Base-by-base conservation (phyloP, 495 filamentous ascomycete genomes). In the Daldinia loculata region DNA sequence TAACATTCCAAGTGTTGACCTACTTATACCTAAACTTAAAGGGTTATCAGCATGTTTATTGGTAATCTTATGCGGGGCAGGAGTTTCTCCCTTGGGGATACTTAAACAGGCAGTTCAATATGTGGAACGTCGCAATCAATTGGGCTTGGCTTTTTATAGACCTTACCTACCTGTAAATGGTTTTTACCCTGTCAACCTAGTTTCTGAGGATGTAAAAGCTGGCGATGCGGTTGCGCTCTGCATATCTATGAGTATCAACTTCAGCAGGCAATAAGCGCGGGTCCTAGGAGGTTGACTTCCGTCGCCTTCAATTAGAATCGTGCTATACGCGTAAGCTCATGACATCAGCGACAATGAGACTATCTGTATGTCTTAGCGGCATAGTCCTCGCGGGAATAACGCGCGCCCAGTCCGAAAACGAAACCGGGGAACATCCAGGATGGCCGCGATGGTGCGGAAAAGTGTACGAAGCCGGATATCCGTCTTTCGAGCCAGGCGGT, bases 401-500 rank as follows among this genome's bases (percentile, higher is more conserved):
- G 12, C 52, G 19, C 22, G 73, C 75, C 6, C 74, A 72, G 27
- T 67, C 63, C 9, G 59, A 75, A 34, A 70, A 72, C 9, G 70
- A 79, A 38, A 83, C 81, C 0, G 82, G 83, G 0, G 67, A 80
- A 12, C 76, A 85, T 60, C 67, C 78, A 6, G 83, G 83, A 29
- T 82, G 81, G 82, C 82, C 81, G 19, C 75, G 83, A 34, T 89
- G 87, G 87, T 89, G 87, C 67, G 87, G 87, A 5, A 89, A 88
- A 67, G 87, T 87, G 0, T 89, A 89, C 70, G 63, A 82, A 48
- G 52, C 83, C 7, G 84, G 81, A 77, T 88, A 89, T 75, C 80
- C 82, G 0, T 81, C 80, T 3, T 89, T 89, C 69, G 80, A 90
- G 43, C 90, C 89, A 0, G 89, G 88, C 57, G 90, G 90, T 14